Evolutionary conservation across 169 alveolate genomes (phyloP), one percentile per base, ranked within the genome.

Genomic region (Theileria orientalis): DNA sequence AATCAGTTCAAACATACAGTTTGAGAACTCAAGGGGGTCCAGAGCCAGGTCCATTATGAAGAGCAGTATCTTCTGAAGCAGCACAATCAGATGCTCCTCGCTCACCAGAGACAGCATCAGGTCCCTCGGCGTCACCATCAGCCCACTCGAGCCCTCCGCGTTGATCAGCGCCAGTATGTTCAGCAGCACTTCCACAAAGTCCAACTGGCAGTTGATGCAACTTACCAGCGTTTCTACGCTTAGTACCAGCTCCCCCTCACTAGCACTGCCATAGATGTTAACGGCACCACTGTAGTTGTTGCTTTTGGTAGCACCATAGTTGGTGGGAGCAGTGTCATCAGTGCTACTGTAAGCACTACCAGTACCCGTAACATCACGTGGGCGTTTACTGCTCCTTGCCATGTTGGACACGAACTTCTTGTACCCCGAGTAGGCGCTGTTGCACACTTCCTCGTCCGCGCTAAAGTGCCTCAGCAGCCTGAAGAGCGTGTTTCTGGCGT

Each of bases 131-230:
- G 60, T 52, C n/a, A 76, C 32, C 46, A 46, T n/a, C 33, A 69
- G 25, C 2, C 2, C 52, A 6, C 29, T 44, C 40, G 35, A 0
- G 3, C 44, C 32, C 30, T 29, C 66, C 33, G 35, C 23, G 11
- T 47, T 30, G 37, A 68, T 51, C 44, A 67, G 16, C 23, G 74
- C 37, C n/a, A 76, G n/a, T n/a, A 76, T 19, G 47, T 76, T 69
- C 42, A 76, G 47, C n/a, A 76, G 25, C 7, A 74, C 63, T 68
- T 76, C 86, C 46, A 56, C 67, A 46, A 76, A 76, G 42, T 61
- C 68, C 16, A 76, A 42, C 35, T 68, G 66, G 67, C 79, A 67
- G 11, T 35, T 3, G 1, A 75, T 56, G 1, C 51, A 62, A 8
- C 19, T 37, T 57, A 35, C 11, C 19, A 57, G 32, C 42, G 59